A percentile compares a stretch with the other conserved stretches of the same genome.
Evolutionary conservation across 2,329 filamentous ascomycete species (phyloP).

Genomic region (Botryotinia globosa): DNA sequence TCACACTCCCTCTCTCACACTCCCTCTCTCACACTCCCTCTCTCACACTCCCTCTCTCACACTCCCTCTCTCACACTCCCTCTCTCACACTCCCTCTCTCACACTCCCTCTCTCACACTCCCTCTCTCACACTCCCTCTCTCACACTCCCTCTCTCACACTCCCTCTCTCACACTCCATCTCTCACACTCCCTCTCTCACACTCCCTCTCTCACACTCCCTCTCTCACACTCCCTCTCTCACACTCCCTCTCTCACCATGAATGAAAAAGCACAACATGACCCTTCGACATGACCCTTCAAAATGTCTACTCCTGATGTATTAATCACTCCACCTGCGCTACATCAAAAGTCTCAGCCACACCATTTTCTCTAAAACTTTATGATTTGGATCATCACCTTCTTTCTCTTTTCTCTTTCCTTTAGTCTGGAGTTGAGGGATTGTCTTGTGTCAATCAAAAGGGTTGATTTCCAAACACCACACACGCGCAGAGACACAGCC

Average conservation of each 20-base stretch:
- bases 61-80: no score
- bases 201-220: no score
- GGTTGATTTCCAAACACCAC: neutral
- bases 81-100: no score
- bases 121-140: no score
- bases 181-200: no score
- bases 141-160: no score
- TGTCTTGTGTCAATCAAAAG: neutral
- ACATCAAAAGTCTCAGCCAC: neutral
- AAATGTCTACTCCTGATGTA: neutral
- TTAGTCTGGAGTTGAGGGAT: neutral
- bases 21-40: no score
- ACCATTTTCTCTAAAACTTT: neutral
- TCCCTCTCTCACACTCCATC: no score
- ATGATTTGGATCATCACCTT: neutral
- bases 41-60: no score
- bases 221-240: no score
- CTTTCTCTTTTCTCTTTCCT: neutral
- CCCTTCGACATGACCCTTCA: neutral
- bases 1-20: no score
- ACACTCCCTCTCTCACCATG: neutral
- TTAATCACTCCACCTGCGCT: neutral
- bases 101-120: no score
- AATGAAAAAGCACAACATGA: neutral
- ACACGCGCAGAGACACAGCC: neutral